phyloP scores from a whole-genome alignment of 768 basidiomycete species.

The Boletellus sp. region DNA sequence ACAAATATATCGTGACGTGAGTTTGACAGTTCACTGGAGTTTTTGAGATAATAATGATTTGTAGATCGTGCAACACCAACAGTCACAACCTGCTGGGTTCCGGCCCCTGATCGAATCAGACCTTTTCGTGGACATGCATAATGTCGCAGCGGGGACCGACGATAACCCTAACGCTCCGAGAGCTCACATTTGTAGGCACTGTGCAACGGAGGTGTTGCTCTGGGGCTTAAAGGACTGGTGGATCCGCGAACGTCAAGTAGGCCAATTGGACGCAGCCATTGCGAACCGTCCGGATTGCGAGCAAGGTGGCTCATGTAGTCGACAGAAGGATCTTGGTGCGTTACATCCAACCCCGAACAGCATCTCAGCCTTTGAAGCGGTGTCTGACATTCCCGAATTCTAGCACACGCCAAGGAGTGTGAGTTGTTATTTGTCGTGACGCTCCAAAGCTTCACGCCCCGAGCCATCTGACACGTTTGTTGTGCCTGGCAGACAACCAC shows the following conservation, averaged over 20 bases:
- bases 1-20: slow-evolving; percentile 74
- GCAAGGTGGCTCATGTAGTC: slow-evolving; percentile 54
- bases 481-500: slow-evolving; percentile 37
- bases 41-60: slow-evolving; percentile 5
- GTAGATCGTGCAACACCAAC: slow-evolving; percentile 62
- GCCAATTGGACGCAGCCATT: slow-evolving; percentile 54
- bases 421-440: slow-evolving; percentile 25
- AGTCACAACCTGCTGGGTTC: slow-evolving; percentile 60
- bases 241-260: slow-evolving; percentile 72
- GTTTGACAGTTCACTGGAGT: slow-evolving; percentile 10
- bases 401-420: slow-evolving; percentile 79
- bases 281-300: slow-evolving; percentile 64
- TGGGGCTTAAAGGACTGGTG: slow-evolving; percentile 82
- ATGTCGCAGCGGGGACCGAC: slow-evolving; percentile 51
- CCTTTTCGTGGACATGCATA: slow-evolving; percentile 67
- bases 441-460: background rate
- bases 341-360: slow-evolving; percentile 1
- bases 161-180: slow-evolving; percentile 58
- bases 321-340: slow-evolving; percentile 67
- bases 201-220: slow-evolving; percentile 70
- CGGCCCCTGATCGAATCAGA: slow-evolving; percentile 64
- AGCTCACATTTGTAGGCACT: slow-evolving; percentile 61
- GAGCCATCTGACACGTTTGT: slow-evolving; percentile 3
- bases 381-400: slow-evolving; percentile 8
- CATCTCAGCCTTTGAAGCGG: slow-evolving; percentile 1